Evolutionary conservation across 2,329 filamentous ascomycete species (phyloP).

Genomic region (Ophiocordyceps polyrhachis-furcata): DNA sequence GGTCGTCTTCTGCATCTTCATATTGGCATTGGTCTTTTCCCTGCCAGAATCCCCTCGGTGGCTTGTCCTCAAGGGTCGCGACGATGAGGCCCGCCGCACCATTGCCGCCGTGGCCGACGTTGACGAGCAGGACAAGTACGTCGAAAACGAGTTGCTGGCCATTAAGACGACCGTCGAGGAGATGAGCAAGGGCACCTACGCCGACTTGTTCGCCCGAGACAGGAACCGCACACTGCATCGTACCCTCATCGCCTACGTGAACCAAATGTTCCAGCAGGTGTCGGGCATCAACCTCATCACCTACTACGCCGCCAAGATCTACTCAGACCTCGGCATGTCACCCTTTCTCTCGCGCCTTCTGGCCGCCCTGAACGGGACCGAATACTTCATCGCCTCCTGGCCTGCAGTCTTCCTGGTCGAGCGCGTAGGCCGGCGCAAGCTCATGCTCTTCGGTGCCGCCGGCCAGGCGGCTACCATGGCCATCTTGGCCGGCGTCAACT

Average conservation of each 20-base stretch:
- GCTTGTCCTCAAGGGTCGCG: constrained; percentile 24
- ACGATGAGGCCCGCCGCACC: constrained; percentile 27
- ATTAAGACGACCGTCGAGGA: constrained; percentile 54
- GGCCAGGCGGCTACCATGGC: constrained; percentile 48
- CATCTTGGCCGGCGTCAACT: constrained; percentile 37
- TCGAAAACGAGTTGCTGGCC: constrained; percentile 37
- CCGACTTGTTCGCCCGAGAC: constrained; percentile 36
- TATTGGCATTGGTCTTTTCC: constrained; percentile 30
- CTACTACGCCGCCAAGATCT: constrained; percentile 43
- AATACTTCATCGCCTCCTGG: constrained; percentile 46
- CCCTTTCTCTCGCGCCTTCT: constrained; percentile 38
- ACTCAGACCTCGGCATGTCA: constrained; percentile 32
- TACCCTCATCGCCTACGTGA: constrained; percentile 39
- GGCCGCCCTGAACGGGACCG: constrained; percentile 22
- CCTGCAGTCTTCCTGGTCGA: constrained; percentile 42
- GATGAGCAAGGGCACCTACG: constrained; percentile 39
- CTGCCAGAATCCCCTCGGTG: constrained; percentile 35
- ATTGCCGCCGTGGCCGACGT: constrained; percentile 35
- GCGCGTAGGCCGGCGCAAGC: constrained; percentile 44
- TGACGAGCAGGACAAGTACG: constrained; percentile 34
- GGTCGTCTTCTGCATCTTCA: constrained; percentile 38
- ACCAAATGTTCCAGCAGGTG: constrained; percentile 49
- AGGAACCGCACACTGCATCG: constrained; percentile 38
- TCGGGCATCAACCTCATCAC: constrained; percentile 44
- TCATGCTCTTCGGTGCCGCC: constrained; percentile 52